A percentile compares a stretch with the other conserved stretches of the same genome.
Evolutionary conservation across 2,329 filamentous ascomycete species (phyloP).

Genomic region (Polychaeton citri): DNA sequence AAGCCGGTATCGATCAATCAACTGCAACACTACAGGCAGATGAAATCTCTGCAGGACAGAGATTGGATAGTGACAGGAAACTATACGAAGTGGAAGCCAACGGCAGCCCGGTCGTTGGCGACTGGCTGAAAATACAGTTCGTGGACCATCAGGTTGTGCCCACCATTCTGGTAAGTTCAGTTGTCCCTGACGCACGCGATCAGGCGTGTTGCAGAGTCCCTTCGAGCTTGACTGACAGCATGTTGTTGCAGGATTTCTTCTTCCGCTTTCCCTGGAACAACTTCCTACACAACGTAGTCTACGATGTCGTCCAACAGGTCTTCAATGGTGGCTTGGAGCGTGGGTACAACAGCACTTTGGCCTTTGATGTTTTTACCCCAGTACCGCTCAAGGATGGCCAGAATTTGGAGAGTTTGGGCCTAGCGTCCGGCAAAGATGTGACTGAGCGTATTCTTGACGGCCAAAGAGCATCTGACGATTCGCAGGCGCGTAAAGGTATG

Average conservation of each 20-base stretch:
- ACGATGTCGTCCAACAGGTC: slow-evolving; percentile 96
- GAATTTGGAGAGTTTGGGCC: slow-evolving; percentile 11
- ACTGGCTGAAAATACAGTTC: slow-evolving; percentile 91
- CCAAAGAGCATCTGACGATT: slow-evolving; percentile 73
- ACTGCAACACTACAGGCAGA: slow-evolving; percentile 19
- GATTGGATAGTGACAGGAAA: slow-evolving; percentile 9
- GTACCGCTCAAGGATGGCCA: slow-evolving; percentile 10
- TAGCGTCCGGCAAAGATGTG: slow-evolving; percentile 61
- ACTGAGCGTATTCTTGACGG: slow-evolving; percentile 87
- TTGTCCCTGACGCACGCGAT: background rate
- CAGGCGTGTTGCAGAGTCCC: background rate
- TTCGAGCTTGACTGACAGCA: slow-evolving; percentile 2
- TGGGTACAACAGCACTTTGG: slow-evolving; percentile 78
- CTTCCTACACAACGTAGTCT: slow-evolving; percentile 97
- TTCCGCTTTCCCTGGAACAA: slow-evolving; percentile 99
- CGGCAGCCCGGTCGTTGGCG: slow-evolving; percentile 73
- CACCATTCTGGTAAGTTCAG: slow-evolving; percentile 67
- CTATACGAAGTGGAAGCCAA: slow-evolving; percentile 45
- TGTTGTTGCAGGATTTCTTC: slow-evolving; percentile 69
- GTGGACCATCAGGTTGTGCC: slow-evolving; percentile 89
- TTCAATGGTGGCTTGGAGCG: slow-evolving; percentile 98
- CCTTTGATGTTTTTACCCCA: slow-evolving; percentile 66
- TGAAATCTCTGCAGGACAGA: slow-evolving; percentile 4
- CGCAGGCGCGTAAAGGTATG: slow-evolving; percentile 71
- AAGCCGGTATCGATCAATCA: slow-evolving; percentile 16